Evolutionary conservation across 768 basidiomycete species (phyloP).

Genomic region (Lentinula boryana): DNA sequence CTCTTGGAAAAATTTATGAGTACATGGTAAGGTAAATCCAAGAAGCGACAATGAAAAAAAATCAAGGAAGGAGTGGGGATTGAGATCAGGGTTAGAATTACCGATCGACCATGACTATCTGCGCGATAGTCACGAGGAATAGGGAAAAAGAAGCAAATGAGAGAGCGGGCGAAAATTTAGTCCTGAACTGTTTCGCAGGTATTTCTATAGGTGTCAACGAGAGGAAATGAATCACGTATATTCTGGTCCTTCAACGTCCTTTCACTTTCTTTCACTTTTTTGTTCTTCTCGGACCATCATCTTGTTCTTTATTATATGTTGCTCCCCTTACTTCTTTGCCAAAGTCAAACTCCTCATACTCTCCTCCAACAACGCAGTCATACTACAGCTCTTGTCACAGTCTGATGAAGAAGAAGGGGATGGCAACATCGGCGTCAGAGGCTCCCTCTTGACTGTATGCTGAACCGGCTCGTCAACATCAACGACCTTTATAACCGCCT

Average conservation of each 20-base stretch:
- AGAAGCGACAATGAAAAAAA: neutral
- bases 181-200: neutral
- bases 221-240: neutral
- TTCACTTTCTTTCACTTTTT: neutral
- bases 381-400: slow-evolving; percentile 11
- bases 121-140: neutral
- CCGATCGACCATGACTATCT: too few species aligned
- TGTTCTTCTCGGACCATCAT: neutral
- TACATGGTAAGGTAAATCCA: neutral
- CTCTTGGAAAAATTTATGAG: neutral
- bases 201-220: neutral
- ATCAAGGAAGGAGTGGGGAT: neutral
- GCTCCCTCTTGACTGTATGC: neutral
- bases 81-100: neutral
- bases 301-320: too few species aligned
- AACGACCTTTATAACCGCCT: slow-evolving; percentile 73
- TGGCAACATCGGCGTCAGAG: slow-evolving; percentile 9
- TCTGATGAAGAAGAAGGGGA: neutral
- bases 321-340: slow-evolving; percentile 12
- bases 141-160: neutral
- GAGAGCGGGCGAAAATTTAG: neutral
- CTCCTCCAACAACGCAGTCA: slow-evolving; percentile 52
- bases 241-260: neutral
- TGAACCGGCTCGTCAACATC: slow-evolving; percentile 46
- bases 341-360: slow-evolving; percentile 63